phyloP scores from a whole-genome alignment of 768 basidiomycete genomes.

The Ramaria rubella region DNA sequence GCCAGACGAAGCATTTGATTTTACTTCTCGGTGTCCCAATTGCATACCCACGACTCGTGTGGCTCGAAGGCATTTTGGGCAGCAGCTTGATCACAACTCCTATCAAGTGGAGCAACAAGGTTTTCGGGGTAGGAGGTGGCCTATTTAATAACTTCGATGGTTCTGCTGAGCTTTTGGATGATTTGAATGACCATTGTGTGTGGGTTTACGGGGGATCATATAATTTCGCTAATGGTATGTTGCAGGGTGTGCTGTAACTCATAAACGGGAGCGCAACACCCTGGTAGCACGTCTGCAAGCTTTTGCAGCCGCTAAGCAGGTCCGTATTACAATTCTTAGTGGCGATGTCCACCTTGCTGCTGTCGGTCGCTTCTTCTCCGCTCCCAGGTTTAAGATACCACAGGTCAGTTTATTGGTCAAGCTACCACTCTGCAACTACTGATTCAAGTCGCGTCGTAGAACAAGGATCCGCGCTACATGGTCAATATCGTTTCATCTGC shows the following conservation, averaged over 20 bases:
- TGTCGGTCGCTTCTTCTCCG: conserved; percentile 19
- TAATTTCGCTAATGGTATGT: neutral
- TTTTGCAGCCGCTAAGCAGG: conserved; percentile 27
- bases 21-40: conserved; percentile 15
- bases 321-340: conserved; percentile 34
- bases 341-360: conserved; percentile 38
- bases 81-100: conserved; percentile 7
- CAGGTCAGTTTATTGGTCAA: conserved; percentile 3
- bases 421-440: neutral
- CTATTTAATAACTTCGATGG: conserved; percentile 16
- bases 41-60: conserved; percentile 13
- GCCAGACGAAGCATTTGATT: conserved; percentile 12
- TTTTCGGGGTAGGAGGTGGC: conserved; percentile 11
- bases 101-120: conserved; percentile 8
- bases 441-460: conserved; percentile 2
- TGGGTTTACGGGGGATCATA: neutral
- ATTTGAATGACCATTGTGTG: conserved; percentile 15
- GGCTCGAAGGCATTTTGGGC: conserved; percentile 5
- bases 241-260: conserved; percentile 15
- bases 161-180: conserved; percentile 13
- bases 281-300: conserved; percentile 31
- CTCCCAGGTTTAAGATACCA: conserved; percentile 12
- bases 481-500: conserved; percentile 14
- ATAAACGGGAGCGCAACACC: conserved; percentile 37
- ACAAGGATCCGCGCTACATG: conserved; percentile 16